Base-by-base conservation (phyloP, 2,329 filamentous ascomycete species). In the Epichloe uncinata region DNA sequence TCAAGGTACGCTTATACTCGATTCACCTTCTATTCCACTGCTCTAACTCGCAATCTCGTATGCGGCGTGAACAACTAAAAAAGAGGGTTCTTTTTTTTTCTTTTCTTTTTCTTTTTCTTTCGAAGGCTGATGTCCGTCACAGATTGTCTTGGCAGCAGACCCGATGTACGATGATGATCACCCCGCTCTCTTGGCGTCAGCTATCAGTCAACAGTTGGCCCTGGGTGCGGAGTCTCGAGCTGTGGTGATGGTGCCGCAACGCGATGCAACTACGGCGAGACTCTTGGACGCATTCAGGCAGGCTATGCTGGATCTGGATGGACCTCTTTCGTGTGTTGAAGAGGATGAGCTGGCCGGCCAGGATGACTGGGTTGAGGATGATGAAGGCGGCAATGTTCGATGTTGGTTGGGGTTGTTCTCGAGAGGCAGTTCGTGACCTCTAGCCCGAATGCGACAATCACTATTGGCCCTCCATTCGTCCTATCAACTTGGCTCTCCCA, bases 91-190 rank as follows among this genome's bases (percentile, higher is more conserved):
- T 1, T 9, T 30, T 30, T 9, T 30, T 30, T n/a, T n/a, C n/a
- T n/a, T n/a, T n/a, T n/a, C n/a, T n/a, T n/a, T n/a, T n/a, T n/a
- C n/a, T n/a, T n/a, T n/a, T n/a, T n/a, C n/a, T n/a, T n/a, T n/a
- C 3, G 8, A 30, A 30, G 42, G 30, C 47, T 49, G n/a, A 44
- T 33, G 1, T 44, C 30, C 4, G 20, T 5, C 20, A 9, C n/a
- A 84, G 72, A 69, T 95, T 49, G 80, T 97, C 42, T 73, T 98
- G 3, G 87, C 81, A 2, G 88, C 91, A 3, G 93, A 98, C 64
- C 79, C 87, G 0, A 71, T 98, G 18, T 97, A 97, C 66, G 88
- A 90, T 43, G 77, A 89, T 45, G 77, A 85, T 4, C 93, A 97
- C 61, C 88, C 91, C 0, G 67, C 65, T 3, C 78, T 93, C 59